These are phyloP conservation scores for Neonectria punicea DNA, from an alignment of 2,329 filamentous ascomycete species.

Conservation along the genomic window DNA sequence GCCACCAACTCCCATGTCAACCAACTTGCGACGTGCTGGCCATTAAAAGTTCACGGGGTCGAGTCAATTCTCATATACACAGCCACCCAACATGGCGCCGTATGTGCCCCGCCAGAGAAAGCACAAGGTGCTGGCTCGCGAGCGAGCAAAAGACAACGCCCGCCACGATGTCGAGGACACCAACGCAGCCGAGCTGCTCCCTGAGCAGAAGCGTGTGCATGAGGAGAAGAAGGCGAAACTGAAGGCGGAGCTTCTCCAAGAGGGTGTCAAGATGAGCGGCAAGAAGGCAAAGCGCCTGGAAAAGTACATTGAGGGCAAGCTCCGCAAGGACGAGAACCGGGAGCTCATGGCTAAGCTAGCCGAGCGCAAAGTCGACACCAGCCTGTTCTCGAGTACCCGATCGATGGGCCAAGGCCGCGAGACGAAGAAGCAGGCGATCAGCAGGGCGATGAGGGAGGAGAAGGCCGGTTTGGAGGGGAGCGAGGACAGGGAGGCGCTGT, in stretches of 20 bases:
- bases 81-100: slow-evolving; percentile 56
- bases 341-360: slow-evolving; percentile 86
- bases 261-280: slow-evolving; percentile 66
- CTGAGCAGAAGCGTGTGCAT: slow-evolving; percentile 58
- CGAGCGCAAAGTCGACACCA: slow-evolving; percentile 82
- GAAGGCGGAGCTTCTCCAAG: slow-evolving; percentile 62
- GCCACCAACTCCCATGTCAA: slow-evolving; percentile 22
- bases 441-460: slow-evolving; percentile 71
- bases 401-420: slow-evolving; percentile 78
- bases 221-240: slow-evolving; percentile 66
- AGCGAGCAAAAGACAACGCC: slow-evolving; percentile 59
- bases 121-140: slow-evolving; percentile 74
- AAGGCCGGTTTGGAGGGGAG: slow-evolving; percentile 69
- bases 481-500: slow-evolving; percentile 62
- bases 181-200: slow-evolving; percentile 49
- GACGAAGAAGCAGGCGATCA: slow-evolving; percentile 75
- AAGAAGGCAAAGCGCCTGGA: slow-evolving; percentile 75
- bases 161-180: slow-evolving; percentile 52
- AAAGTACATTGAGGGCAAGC: slow-evolving; percentile 85
- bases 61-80: slow-evolving; percentile 20
- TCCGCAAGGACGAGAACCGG: slow-evolving; percentile 92
- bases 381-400: slow-evolving; percentile 80
- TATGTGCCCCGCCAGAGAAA: slow-evolving; percentile 74
- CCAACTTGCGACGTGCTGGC: slow-evolving; percentile 27
- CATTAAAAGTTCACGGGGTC: slow-evolving; percentile 23